Percentiles rank a stretch among this genome's conserved stretches.
Evolutionary conservation across 352 stramenopile species (phyloP).

Genomic region (Thraustotheca clavata): DNA sequence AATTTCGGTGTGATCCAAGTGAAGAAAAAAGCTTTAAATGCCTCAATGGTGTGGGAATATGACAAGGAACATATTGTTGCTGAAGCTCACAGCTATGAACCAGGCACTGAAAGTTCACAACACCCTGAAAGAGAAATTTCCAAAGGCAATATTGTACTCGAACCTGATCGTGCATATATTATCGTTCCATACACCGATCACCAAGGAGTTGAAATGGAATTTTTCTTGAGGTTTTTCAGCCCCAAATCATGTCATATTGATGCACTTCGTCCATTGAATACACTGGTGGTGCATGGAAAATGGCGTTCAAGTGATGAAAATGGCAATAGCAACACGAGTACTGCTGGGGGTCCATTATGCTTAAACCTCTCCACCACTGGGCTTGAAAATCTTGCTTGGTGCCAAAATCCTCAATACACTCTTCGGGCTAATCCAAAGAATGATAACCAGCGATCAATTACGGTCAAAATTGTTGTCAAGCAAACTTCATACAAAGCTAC

Average conservation of each 20-base stretch:
- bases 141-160: constrained; percentile 60
- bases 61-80: constrained; percentile 47
- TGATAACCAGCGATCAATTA: constrained; percentile 34
- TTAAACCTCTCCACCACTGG: constrained; percentile 28
- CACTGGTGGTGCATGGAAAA: constrained; percentile 50
- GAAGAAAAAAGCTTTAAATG: constrained; percentile 38
- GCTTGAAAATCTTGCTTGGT: constrained; percentile 56
- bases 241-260: constrained; percentile 64
- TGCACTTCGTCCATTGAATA: constrained; percentile 53
- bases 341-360: constrained; percentile 68
- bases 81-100: constrained; percentile 55
- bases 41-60: constrained; percentile 66
- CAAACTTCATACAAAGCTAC: constrained; percentile 51
- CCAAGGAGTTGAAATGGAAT: constrained; percentile 81
- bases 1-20: constrained; percentile 79
- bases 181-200: constrained; percentile 78
- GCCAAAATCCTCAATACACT: constrained; percentile 88
- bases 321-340: constrained; percentile 40
- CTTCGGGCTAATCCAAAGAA: constrained; percentile 30
- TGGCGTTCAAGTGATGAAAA: constrained; percentile 43
- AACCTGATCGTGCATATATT: constrained; percentile 64
- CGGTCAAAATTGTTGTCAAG: constrained; percentile 61
- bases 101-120: not conserved
- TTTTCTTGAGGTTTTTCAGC: constrained; percentile 83
- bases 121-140: constrained; percentile 70